Evolutionary conservation across 1,284 basidiomycete genomes (phyloP).

Genomic region (Heterobasidion annosum): DNA sequence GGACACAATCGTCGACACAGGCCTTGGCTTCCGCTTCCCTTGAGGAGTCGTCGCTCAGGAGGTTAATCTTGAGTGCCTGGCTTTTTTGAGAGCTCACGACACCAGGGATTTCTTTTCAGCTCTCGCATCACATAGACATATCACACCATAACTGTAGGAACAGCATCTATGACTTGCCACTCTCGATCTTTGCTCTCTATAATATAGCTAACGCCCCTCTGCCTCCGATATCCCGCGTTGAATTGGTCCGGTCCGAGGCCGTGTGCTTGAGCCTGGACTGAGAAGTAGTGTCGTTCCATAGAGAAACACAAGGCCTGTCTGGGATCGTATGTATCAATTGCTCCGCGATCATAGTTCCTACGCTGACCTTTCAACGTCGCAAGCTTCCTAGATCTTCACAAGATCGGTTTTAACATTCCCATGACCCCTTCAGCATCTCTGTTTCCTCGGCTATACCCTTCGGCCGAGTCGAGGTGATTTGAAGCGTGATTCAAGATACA

Average conservation of each 20-base stretch:
- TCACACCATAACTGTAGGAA: not conserved
- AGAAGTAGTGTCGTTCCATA: not conserved
- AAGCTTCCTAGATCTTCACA: not conserved
- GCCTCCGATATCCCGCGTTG: not conserved
- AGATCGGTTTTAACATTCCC: not conserved
- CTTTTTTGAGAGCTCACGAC: not conserved
- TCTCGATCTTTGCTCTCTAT: not conserved
- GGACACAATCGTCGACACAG: conserved; percentile 1
- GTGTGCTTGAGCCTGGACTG: not conserved
- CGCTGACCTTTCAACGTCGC: not conserved
- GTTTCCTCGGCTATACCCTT: too few species aligned
- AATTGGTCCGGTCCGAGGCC: not conserved
- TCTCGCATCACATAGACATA: not conserved
- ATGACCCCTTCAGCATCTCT: not conserved
- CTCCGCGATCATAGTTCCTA: not conserved
- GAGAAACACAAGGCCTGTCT: not conserved
- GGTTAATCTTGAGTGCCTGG: not conserved
- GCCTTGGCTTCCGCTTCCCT: conserved; percentile 42
- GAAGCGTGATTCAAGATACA: too few species aligned
- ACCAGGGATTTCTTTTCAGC: not conserved
- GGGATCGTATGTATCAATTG: not conserved
- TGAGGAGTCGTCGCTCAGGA: conserved; percentile 33
- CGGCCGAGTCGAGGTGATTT: too few species aligned
- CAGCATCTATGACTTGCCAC: not conserved
- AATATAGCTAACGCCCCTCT: not conserved